Evolutionary conservation across 163 green algal genomes (phyloP).

Genomic region (Scenedesmus sp.): DNA sequence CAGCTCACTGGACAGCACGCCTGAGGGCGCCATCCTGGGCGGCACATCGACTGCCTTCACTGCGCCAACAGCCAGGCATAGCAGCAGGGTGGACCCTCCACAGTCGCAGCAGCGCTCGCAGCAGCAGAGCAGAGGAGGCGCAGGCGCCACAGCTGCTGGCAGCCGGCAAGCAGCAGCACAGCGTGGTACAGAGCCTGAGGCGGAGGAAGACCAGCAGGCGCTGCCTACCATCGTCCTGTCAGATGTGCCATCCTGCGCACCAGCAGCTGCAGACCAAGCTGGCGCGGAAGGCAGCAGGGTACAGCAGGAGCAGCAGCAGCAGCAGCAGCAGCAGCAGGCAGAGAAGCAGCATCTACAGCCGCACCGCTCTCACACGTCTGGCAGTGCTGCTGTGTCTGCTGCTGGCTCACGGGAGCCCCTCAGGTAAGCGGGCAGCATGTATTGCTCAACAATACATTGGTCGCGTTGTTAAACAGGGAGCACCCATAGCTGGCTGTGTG

Average conservation of each 20-base stretch:
- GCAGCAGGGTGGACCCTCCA: neutral
- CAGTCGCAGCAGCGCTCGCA: neutral
- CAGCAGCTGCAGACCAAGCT: constrained; percentile 14
- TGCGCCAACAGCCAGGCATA: constrained; percentile 8
- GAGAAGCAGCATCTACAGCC: neutral
- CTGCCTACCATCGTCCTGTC: neutral
- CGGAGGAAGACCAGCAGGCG: neutral
- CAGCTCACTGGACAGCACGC: constrained; percentile 30
- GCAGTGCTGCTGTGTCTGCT: neutral
- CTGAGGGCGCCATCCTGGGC: neutral
- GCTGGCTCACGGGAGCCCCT: neutral
- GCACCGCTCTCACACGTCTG: neutral
- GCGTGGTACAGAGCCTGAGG: neutral
- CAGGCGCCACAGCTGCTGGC: neutral
- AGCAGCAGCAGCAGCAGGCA: neutral
- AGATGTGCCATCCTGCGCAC: neutral
- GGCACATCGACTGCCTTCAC: neutral
- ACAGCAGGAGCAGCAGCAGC: constrained; percentile 15
- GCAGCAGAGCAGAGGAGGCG: neutral
- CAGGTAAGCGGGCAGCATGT: neutral
- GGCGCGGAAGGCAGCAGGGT: neutral
- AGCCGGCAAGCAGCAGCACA: constrained; percentile 19
- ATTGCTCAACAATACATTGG: neutral
- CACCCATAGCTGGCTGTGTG: neutral
- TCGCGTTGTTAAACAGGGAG: neutral